phyloP scores from a whole-genome alignment of 1,284 basidiomycete species.

The Puccinia triticina region DNA sequence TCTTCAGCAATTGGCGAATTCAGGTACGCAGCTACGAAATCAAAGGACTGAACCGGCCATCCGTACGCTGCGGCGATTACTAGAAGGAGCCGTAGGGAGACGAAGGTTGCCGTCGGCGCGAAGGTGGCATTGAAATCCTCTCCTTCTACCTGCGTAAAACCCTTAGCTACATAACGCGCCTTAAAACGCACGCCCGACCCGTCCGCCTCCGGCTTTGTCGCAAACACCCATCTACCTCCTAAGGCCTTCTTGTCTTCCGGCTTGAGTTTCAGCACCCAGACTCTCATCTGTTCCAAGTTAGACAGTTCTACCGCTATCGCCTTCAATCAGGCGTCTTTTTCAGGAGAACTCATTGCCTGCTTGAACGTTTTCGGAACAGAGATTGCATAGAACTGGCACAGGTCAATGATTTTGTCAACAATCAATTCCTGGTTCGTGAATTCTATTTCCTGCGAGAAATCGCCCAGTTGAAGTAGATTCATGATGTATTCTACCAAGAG shows the following conservation, averaged over 20 bases:
- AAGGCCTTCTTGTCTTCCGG: background rate
- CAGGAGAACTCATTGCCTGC: background rate
- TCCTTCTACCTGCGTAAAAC: constrained; percentile 18
- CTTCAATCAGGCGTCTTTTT: background rate
- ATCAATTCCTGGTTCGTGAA: background rate
- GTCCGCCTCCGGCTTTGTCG: background rate
- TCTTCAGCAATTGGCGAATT: background rate
- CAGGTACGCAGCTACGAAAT: constrained; percentile 17
- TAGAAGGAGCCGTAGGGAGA: background rate
- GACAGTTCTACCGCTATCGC: too few species aligned
- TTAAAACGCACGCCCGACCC: background rate
- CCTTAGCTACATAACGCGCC: background rate
- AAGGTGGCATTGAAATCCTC: too few species aligned
- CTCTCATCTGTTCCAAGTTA: background rate
- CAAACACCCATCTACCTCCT: too few species aligned
- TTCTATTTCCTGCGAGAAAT: background rate
- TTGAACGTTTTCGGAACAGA: background rate
- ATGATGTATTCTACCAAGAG: background rate
- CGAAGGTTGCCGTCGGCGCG: background rate
- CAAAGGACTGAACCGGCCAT: constrained; percentile 8
- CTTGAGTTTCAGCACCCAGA: background rate
- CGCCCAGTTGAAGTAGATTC: background rate
- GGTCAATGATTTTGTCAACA: background rate
- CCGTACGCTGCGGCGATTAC: background rate
- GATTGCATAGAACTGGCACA: background rate